Evolutionary conservation across 2,329 filamentous ascomycete species (phyloP).

Genomic region (Penicillium sp.): DNA sequence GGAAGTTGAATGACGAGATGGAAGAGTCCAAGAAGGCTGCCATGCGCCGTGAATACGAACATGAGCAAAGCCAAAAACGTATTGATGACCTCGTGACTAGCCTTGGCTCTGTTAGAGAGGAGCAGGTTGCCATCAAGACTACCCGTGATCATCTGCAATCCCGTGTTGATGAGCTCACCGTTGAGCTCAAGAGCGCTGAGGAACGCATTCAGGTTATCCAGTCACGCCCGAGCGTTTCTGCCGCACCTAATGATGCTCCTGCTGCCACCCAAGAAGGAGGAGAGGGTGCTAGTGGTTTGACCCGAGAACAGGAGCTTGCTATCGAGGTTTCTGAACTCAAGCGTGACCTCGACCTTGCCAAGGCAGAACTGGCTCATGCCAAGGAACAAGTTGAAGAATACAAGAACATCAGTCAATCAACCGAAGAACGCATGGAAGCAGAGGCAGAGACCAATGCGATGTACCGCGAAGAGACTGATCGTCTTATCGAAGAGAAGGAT

Average conservation of each 20-base stretch:
- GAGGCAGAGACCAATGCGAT: slow-evolving; percentile 79
- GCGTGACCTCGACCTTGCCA: slow-evolving; percentile 79
- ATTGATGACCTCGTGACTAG: slow-evolving; percentile 88
- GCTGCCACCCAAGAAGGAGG: slow-evolving; percentile 44
- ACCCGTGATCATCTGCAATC: slow-evolving; percentile 85
- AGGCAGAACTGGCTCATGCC: slow-evolving; percentile 75
- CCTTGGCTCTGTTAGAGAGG: slow-evolving; percentile 78
- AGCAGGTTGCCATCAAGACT: slow-evolving; percentile 82
- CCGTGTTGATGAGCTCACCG: slow-evolving; percentile 82
- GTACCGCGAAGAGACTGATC: slow-evolving; percentile 83
- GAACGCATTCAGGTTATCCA: slow-evolving; percentile 81
- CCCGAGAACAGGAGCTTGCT: slow-evolving; percentile 74
- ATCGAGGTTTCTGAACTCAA: slow-evolving; percentile 84
- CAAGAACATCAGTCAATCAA: slow-evolving; percentile 79
- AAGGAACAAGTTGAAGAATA: slow-evolving; percentile 83
- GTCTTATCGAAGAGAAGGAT: slow-evolving; percentile 73
- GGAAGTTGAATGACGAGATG: slow-evolving; percentile 77
- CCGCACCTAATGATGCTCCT: slow-evolving; percentile 45
- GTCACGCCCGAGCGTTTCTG: slow-evolving; percentile 69
- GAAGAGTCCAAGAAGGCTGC: slow-evolving; percentile 83
- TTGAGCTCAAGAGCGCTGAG: slow-evolving; percentile 85
- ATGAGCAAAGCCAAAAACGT: slow-evolving; percentile 81
- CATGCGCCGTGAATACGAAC: slow-evolving; percentile 85
- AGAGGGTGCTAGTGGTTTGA: slow-evolving; percentile 59
- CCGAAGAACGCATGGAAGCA: slow-evolving; percentile 83